Conservation (phyloP, 164 flowering plant genomes). For the Nymphaea colorata region DNA sequence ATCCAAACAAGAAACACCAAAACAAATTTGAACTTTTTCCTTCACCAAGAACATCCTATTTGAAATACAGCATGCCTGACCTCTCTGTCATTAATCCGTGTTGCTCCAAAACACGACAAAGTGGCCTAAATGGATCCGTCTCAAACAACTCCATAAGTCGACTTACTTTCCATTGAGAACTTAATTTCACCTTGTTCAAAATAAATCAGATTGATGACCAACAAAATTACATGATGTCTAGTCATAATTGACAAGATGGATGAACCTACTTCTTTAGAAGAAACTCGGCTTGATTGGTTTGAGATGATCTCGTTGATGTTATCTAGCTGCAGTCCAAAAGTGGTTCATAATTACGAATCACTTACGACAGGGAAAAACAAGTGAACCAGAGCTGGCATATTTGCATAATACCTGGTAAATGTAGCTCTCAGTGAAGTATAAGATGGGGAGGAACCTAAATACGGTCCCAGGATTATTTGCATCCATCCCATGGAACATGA, state of each 20-base stretch:
- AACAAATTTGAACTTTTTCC: not conserved
- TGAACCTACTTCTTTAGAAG: not conserved
- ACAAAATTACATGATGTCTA: too few species aligned
- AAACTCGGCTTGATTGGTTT: conserved; percentile 14
- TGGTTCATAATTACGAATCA: not conserved
- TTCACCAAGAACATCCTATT: not conserved
- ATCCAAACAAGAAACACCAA: not conserved
- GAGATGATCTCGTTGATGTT: conserved; percentile 54
- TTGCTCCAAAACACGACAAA: conserved; percentile 36
- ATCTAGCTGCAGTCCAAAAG: conserved; percentile 52
- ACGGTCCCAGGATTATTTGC: conserved; percentile 41
- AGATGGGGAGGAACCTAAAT: conserved; percentile 70
- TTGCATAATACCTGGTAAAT: conserved; percentile 66
- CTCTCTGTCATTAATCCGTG: conserved; percentile 54
- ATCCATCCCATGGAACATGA: conserved; percentile 91
- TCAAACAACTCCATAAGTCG: not conserved
- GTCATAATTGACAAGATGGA: too few species aligned
- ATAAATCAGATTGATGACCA: too few species aligned
- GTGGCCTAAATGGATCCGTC: conserved; percentile 45
- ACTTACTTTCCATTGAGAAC: not conserved
- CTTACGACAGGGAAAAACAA: too few species aligned
- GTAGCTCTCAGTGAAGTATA: conserved; percentile 81
- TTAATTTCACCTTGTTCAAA: too few species aligned
- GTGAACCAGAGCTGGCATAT: not conserved
- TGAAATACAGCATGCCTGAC: conserved; percentile 15